Conservation (phyloP, 148 eudicot species). For the Chenopodium berlandieri region DNA sequence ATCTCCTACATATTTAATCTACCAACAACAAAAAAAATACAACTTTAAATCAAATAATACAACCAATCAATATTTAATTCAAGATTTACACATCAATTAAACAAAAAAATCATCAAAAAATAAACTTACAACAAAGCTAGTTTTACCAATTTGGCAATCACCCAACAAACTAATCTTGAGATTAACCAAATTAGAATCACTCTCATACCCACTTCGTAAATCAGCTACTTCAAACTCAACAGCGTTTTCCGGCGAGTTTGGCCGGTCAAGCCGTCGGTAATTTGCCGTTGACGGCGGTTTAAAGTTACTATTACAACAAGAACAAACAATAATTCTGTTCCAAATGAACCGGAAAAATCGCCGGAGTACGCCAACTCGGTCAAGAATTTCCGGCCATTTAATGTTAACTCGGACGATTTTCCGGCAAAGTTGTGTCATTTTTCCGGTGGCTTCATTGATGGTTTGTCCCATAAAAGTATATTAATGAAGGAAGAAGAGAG, state of each 20-base stretch:
- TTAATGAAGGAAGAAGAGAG: background rate
- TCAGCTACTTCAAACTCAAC: slow-evolving; percentile 27
- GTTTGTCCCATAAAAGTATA: slow-evolving; percentile 26
- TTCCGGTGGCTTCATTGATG: slow-evolving; percentile 42
- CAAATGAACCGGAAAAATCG: slow-evolving; percentile 51
- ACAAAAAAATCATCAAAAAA: background rate
- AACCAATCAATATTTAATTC: no score
- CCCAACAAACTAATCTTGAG: slow-evolving; percentile 68
- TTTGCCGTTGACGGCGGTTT: slow-evolving; percentile 13
- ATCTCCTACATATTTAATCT: slow-evolving; percentile 90
- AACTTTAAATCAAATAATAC: background rate
- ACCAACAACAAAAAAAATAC: background rate
- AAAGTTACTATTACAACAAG: slow-evolving; percentile 21
- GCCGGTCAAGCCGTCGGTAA: slow-evolving; percentile 41
- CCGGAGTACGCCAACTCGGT: slow-evolving; percentile 39
- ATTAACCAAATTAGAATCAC: slow-evolving; percentile 80
- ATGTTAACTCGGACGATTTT: slow-evolving; percentile 47
- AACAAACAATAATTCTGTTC: slow-evolving; percentile 57
- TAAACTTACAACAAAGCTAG: slow-evolving; percentile 69
- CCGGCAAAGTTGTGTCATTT: slow-evolving; percentile 67
- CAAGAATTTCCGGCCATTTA: slow-evolving; percentile 32
- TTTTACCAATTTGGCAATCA: slow-evolving; percentile 78
- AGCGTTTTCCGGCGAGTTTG: slow-evolving; percentile 21
- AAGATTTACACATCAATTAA: no score
- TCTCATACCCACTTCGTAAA: slow-evolving; percentile 41